Conservation (phyloP, 768 basidiomycete genomes). For the Hebeloma cylindrosporum region DNA sequence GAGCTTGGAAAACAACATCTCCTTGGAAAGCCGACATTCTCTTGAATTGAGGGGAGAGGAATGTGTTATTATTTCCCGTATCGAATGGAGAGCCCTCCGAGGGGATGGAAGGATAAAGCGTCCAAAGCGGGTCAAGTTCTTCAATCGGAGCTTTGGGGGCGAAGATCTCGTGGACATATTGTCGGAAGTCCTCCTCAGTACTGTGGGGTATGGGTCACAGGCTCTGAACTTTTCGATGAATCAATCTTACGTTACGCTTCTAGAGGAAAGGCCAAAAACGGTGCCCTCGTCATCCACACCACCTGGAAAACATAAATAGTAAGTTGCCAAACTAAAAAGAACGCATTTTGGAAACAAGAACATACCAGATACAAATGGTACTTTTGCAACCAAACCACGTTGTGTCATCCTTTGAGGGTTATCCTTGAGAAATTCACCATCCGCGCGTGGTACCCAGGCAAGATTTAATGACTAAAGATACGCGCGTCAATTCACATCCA, state of each 20-base stretch:
- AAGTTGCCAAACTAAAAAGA: neutral
- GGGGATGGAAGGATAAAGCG: conserved; percentile 10
- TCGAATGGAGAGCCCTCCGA: conserved; percentile 13
- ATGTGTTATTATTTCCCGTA: conserved; percentile 6
- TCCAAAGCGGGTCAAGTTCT: conserved; percentile 11
- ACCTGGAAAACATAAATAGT: conserved; percentile 23
- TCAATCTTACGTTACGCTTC: conserved; percentile 42
- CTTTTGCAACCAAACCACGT: conserved; percentile 43
- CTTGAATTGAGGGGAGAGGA: conserved; percentile 39
- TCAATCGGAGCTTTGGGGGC: conserved; percentile 16
- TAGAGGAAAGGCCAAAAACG: conserved; percentile 39
- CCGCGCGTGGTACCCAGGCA: conserved; percentile 48
- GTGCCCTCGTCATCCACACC: conserved; percentile 48
- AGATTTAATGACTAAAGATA: conserved; percentile 28
- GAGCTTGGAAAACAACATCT: conserved; percentile 49
- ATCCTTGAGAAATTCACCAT: conserved; percentile 46
- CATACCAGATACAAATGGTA: conserved; percentile 45
- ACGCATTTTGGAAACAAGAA: neutral
- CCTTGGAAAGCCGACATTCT: conserved; percentile 49
- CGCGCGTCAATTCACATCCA: neutral
- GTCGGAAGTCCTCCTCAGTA: conserved; percentile 19
- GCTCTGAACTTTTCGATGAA: neutral
- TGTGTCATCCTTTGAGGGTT: conserved; percentile 40
- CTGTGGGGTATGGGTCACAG: conserved; percentile 11
- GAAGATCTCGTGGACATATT: conserved; percentile 19